Percentiles rank a stretch among this genome's conserved stretches.
Evolutionary conservation across 495 filamentous ascomycete species (phyloP).

Genomic region (Daldinia concentrica): DNA sequence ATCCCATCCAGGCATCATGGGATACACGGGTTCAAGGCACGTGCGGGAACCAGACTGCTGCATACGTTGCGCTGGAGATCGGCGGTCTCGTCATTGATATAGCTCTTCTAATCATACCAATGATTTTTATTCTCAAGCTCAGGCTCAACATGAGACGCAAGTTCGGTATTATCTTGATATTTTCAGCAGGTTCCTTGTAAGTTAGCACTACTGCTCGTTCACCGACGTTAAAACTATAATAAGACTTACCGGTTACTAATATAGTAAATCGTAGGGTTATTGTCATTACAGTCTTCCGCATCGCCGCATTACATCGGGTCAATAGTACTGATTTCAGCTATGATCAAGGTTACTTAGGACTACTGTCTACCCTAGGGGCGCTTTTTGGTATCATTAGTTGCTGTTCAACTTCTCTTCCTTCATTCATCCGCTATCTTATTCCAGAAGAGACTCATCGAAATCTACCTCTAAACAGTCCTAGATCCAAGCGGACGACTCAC

Average conservation of each 20-base stretch:
- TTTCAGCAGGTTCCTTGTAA: not conserved
- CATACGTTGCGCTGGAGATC: not conserved
- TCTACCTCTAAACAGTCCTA: not conserved
- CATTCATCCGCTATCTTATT: not conserved
- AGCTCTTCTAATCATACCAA: not conserved
- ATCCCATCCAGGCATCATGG: not conserved
- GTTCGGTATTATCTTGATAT: not conserved
- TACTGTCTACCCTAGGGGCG: not conserved
- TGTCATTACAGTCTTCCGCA: not conserved
- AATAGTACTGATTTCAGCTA: not conserved
- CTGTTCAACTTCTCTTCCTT: not conserved
- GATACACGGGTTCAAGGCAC: not conserved
- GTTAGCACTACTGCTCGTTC: no score
- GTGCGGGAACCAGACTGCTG: not conserved
- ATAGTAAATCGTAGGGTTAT: not conserved
- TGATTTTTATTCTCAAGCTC: not conserved
- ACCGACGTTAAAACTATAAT: no score
- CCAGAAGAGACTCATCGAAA: not conserved
- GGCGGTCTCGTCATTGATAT: not conserved
- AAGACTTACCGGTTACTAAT: not conserved
- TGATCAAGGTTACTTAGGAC: not conserved
- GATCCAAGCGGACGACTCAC: not conserved
- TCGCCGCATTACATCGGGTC: not conserved
- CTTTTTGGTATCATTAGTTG: not conserved
- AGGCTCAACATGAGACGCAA: not conserved